Percentiles rank a stretch among this genome's conserved stretches.
These are phyloP conservation scores for Casaregolazyma lundiana DNA, from an alignment of 1,139 yeast species.

Conservation along the genomic window DNA sequence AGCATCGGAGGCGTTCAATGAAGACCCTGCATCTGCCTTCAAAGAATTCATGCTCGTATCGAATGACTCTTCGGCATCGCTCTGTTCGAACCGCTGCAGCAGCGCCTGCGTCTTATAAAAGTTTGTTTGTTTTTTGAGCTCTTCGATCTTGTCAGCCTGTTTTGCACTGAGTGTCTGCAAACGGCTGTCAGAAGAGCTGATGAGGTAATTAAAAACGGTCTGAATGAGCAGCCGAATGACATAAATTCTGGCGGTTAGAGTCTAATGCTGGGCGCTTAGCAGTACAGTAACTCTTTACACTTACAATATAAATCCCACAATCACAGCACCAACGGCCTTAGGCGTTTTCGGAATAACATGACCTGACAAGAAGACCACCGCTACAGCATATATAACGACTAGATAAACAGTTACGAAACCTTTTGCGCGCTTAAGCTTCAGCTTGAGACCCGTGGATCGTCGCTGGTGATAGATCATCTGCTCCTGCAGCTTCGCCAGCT, in stretches of 20 bases:
- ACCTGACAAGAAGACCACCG: slow-evolving; percentile 17
- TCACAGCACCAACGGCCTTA: slow-evolving; percentile 3
- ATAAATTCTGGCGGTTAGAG: slow-evolving; percentile 18
- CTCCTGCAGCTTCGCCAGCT: slow-evolving; percentile 27
- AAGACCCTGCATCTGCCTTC: background rate
- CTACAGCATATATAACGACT: slow-evolving; percentile 24
- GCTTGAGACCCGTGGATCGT: slow-evolving; percentile 19
- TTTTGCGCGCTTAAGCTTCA: slow-evolving; percentile 26
- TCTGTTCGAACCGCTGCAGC: slow-evolving; percentile 52
- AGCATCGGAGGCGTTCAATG: slow-evolving; percentile 1
- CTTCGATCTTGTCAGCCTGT: slow-evolving; percentile 63
- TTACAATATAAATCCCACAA: background rate
- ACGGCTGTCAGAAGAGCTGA: slow-evolving; percentile 25
- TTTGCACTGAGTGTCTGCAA: slow-evolving; percentile 43
- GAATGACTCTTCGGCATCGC: slow-evolving; percentile 10
- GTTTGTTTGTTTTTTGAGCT: slow-evolving; percentile 72
- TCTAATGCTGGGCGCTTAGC: background rate
- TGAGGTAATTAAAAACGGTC: slow-evolving; percentile 21
- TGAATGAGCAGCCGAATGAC: slow-evolving; percentile 21
- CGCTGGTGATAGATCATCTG: slow-evolving; percentile 26
- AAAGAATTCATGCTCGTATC: slow-evolving; percentile 3
- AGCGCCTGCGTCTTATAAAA: slow-evolving; percentile 73
- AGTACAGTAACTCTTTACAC: background rate
- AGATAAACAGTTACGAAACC: slow-evolving; percentile 30
- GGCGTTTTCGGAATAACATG: background rate